Conservation (phyloP, 2,329 filamentous ascomycete genomes). For the Venturiaceae sp. region DNA sequence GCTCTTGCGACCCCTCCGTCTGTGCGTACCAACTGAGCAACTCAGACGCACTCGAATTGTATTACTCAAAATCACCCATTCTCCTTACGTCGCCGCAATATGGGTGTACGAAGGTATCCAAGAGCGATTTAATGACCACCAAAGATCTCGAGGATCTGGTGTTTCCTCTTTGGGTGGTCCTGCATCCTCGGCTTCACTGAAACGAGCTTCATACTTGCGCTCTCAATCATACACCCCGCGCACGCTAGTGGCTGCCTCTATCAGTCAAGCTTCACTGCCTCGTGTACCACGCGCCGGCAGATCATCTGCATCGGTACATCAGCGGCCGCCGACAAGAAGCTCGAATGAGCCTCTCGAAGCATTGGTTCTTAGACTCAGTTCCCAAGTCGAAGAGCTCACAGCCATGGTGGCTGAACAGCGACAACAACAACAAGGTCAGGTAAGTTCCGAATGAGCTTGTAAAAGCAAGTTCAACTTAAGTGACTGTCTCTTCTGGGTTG, state of each 20-base stretch:
- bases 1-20: slow-evolving; percentile 60
- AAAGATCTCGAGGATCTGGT: slow-evolving; percentile 2
- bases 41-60: slow-evolving; percentile 53
- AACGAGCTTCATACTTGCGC: slow-evolving; percentile 6
- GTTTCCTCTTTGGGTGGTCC: slow-evolving; percentile 6
- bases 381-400: slow-evolving; percentile 29
- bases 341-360: slow-evolving; percentile 14
- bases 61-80: slow-evolving; percentile 49
- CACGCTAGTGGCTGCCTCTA: slow-evolving; percentile 2
- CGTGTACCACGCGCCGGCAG: neutral
- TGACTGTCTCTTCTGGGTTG: too few relatives aligned
- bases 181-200: slow-evolving; percentile 1
- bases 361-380: slow-evolving; percentile 27
- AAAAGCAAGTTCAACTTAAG: too few relatives aligned
- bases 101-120: slow-evolving; percentile 50
- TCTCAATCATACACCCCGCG: slow-evolving; percentile 1
- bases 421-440: neutral
- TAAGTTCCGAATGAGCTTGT: neutral
- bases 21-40: slow-evolving; percentile 55
- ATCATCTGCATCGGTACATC: neutral
- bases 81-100: slow-evolving; percentile 61
- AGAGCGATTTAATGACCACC: slow-evolving; percentile 16
- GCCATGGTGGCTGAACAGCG: slow-evolving; percentile 25
- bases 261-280: slow-evolving; percentile 1
- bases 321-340: neutral